Conservation (phyloP, 148 eudicot species). For the Nepenthes gracilis region DNA sequence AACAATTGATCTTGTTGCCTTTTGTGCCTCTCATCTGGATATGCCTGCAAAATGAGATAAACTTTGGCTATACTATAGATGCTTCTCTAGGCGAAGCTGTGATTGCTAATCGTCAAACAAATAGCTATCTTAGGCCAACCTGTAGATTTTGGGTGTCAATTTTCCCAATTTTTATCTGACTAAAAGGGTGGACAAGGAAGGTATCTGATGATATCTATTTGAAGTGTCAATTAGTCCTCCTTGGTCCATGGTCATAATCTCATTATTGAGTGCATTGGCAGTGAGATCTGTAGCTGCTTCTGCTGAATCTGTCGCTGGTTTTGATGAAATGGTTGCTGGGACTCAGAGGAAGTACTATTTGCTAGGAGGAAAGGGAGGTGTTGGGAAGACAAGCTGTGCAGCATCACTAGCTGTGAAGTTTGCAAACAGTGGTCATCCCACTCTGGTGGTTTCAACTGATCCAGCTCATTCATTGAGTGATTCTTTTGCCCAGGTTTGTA, state of each 20-base stretch:
- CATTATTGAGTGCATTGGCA: constrained; percentile 16
- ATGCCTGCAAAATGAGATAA: too few species aligned
- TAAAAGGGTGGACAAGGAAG: too few species aligned
- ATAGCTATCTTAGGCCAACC: too few species aligned
- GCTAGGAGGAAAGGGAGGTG: constrained; percentile 98
- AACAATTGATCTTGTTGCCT: too few species aligned
- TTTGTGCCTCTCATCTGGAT: too few species aligned
- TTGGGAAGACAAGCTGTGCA: constrained; percentile 97
- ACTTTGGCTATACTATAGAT: too few species aligned
- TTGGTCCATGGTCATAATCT: neutral
- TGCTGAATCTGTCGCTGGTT: constrained; percentile 49
- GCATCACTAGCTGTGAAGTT: constrained; percentile 97
- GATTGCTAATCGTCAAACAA: too few species aligned
- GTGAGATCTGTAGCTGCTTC: constrained; percentile 70
- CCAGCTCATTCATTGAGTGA: constrained; percentile 99
- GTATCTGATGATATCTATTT: neutral
- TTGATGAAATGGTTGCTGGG: constrained; percentile 83
- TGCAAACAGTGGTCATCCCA: constrained; percentile 96
- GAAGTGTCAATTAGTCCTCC: neutral
- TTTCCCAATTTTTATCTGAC: too few species aligned
- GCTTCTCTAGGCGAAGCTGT: too few species aligned
- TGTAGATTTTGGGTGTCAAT: too few species aligned
- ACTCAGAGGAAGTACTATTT: constrained; percentile 83
- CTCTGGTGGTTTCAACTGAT: constrained; percentile 95
- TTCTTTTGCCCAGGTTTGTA: constrained; percentile 86